These are phyloP conservation scores for Pseudogymnoascus verrucosus DNA, from an alignment of 2,329 filamentous ascomycete species.

Conservation along the genomic window DNA sequence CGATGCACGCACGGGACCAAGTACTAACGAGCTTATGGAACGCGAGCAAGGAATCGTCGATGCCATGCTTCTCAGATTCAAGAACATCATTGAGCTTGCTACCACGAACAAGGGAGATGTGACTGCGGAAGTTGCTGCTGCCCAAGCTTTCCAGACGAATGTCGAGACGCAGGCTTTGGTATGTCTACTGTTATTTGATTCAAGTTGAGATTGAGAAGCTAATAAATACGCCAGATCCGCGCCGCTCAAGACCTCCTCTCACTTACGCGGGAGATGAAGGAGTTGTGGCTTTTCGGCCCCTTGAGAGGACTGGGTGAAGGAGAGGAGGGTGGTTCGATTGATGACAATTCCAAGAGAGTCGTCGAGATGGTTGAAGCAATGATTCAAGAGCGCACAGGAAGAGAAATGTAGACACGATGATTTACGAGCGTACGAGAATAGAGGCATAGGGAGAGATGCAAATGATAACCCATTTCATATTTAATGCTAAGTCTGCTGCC, in stretches of 20 bases:
- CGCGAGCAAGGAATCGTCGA: slow-evolving; percentile 39
- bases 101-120: slow-evolving; percentile 21
- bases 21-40: slow-evolving; percentile 30
- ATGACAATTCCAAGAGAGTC: slow-evolving; percentile 29
- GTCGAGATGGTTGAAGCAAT: slow-evolving; percentile 24
- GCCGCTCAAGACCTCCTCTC: slow-evolving; percentile 36
- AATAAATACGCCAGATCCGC: slow-evolving; percentile 20
- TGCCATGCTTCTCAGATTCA: slow-evolving; percentile 37
- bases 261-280: slow-evolving; percentile 41
- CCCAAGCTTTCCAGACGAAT: slow-evolving; percentile 26
- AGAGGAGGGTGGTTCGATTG: slow-evolving; percentile 32
- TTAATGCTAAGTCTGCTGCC: background rate
- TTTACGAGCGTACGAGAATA: background rate
- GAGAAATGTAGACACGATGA: background rate
- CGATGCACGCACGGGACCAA: background rate
- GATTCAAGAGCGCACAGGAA: slow-evolving; percentile 14
- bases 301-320: slow-evolving; percentile 37
- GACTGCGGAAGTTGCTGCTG: slow-evolving; percentile 25
- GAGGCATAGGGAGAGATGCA: background rate
- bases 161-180: slow-evolving; percentile 27
- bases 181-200: slow-evolving; percentile 6
- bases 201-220: background rate
- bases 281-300: slow-evolving; percentile 42
- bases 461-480: background rate
- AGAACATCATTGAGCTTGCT: slow-evolving; percentile 32